phyloP scores from a whole-genome alignment of 768 basidiomycete genomes.

The Suillus lakei region DNA sequence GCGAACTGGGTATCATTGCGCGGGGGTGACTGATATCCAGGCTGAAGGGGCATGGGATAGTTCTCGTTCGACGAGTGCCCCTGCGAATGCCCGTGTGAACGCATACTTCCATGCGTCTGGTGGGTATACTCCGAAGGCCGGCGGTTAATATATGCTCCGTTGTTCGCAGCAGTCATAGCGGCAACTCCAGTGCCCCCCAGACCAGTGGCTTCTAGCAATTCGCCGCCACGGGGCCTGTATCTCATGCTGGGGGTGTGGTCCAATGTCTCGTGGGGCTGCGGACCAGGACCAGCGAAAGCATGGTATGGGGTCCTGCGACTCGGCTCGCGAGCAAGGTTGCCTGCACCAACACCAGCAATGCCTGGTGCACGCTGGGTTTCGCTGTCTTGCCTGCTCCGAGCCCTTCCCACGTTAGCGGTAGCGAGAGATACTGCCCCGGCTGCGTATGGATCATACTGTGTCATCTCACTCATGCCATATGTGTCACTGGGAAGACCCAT shows the following conservation, averaged over 20 bases:
- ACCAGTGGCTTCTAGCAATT: constrained; percentile 34
- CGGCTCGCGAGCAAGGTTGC: constrained; percentile 33
- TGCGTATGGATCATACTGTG: constrained; percentile 42
- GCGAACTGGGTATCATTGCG: constrained; percentile 21
- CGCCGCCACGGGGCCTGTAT: constrained; percentile 24
- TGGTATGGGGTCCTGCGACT: constrained; percentile 40
- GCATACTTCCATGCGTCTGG: constrained; percentile 26
- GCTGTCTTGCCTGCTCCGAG: constrained; percentile 33
- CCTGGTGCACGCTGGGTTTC: constrained; percentile 41
- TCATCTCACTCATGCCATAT: constrained; percentile 58
- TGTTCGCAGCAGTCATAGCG: constrained; percentile 14
- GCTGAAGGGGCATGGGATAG: constrained; percentile 23
- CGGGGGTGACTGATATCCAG: constrained; percentile 33
- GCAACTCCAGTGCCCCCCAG: constrained; percentile 19
- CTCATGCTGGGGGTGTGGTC: constrained; percentile 20
- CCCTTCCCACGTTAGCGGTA: constrained; percentile 21
- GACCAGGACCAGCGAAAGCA: constrained; percentile 41
- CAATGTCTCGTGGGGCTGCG: constrained; percentile 23
- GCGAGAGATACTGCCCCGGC: constrained; percentile 26
- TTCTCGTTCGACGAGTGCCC: constrained; percentile 22
- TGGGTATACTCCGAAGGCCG: constrained; percentile 32
- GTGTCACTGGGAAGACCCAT: constrained; percentile 44
- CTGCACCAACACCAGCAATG: constrained; percentile 42
- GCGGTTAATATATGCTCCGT: constrained; percentile 22
- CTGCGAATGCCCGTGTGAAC: constrained; percentile 26